Percentiles rank a stretch among this genome's conserved stretches.
Evolutionary conservation across 805 yeast genomes (phyloP).

Genomic region (Cyberlindnera meyerae): DNA sequence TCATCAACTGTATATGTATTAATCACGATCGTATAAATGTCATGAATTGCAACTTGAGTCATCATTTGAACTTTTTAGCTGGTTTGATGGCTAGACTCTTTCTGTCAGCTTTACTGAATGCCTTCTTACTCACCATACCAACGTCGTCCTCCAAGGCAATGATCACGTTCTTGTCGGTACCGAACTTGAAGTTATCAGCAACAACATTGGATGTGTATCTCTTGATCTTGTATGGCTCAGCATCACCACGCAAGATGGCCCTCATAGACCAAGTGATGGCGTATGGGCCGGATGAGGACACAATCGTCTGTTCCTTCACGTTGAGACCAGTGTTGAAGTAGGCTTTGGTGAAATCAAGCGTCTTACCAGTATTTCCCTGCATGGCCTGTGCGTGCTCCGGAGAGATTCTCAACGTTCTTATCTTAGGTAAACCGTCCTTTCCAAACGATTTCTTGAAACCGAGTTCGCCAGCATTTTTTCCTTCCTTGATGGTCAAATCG

Average conservation of each 20-base stretch:
- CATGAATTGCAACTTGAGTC: background rate
- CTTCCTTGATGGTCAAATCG: constrained; percentile 59
- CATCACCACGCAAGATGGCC: constrained; percentile 49
- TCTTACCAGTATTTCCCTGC: constrained; percentile 41
- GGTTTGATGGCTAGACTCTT: constrained; percentile 34
- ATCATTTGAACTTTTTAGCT: constrained; percentile 8
- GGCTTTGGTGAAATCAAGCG: constrained; percentile 64
- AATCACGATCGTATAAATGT: no score
- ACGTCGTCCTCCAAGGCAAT: constrained; percentile 76
- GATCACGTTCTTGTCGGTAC: constrained; percentile 64
- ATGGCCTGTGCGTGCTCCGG: constrained; percentile 72
- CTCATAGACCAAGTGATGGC: constrained; percentile 75
- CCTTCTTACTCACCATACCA: constrained; percentile 56
- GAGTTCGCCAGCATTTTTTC: constrained; percentile 50
- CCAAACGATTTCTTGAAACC: constrained; percentile 68
- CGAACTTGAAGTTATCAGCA: constrained; percentile 75
- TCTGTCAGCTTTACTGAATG: constrained; percentile 54
- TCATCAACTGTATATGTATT: no score
- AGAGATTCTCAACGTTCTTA: constrained; percentile 58
- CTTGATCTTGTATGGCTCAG: constrained; percentile 57
- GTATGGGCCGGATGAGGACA: constrained; percentile 78
- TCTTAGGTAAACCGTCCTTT: constrained; percentile 60
- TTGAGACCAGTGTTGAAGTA: constrained; percentile 70
- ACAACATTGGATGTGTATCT: constrained; percentile 57
- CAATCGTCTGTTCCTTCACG: constrained; percentile 62